Conservation (phyloP, 176 grass and related monocot genomes). For the Musa troglodytarum region DNA sequence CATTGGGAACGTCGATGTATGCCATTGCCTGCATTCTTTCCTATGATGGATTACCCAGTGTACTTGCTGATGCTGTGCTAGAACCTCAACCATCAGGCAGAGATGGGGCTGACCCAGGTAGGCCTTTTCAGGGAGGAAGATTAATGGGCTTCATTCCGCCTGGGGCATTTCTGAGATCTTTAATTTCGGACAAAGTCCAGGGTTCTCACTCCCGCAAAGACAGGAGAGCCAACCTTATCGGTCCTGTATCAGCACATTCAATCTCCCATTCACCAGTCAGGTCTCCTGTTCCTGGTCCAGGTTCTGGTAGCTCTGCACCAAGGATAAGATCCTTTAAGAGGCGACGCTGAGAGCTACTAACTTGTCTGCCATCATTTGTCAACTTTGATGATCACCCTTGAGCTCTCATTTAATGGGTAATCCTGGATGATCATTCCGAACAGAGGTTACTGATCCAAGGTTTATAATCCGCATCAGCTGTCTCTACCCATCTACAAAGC, state of each 20-base stretch:
- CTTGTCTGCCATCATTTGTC: background rate
- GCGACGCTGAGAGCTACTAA: constrained; percentile 24
- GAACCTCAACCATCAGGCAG: background rate
- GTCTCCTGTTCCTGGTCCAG: constrained; percentile 9
- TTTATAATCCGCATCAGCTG: no score
- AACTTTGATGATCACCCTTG: background rate
- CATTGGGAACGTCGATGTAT: constrained; percentile 66
- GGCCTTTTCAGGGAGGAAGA: constrained; percentile 27
- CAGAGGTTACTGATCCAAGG: background rate
- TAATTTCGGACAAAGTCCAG: constrained; percentile 25
- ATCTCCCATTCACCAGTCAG: constrained; percentile 14
- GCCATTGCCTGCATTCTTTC: constrained; percentile 69
- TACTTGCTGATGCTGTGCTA: constrained; percentile 22
- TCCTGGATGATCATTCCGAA: background rate
- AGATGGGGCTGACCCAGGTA: constrained; percentile 20
- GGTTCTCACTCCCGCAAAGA: constrained; percentile 4
- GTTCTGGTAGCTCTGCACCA: constrained; percentile 20
- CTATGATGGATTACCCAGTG: constrained; percentile 57
- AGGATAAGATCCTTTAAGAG: constrained; percentile 52
- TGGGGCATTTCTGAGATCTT: constrained; percentile 45
- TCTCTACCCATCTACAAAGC: background rate
- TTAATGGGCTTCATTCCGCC: constrained; percentile 34
- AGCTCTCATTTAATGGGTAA: background rate
- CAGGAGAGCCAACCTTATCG: constrained; percentile 12
- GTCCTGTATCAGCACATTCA: constrained; percentile 6